phyloP scores from a whole-genome alignment of 1,139 yeast species.

The Pichia sp. region DNA sequence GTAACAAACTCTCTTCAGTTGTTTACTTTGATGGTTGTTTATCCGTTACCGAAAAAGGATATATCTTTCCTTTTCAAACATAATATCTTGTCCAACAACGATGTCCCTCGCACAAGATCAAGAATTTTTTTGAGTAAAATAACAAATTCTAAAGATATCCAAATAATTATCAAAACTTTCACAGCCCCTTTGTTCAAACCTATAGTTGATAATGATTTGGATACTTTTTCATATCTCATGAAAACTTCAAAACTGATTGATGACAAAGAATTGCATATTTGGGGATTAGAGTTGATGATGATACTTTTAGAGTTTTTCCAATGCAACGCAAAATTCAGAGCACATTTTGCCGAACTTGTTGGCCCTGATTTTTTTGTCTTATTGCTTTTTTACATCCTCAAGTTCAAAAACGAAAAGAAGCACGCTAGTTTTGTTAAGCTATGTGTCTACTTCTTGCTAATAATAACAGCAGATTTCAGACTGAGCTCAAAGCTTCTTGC shows the following conservation, averaged over 20 bases:
- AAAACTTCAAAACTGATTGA: constrained; percentile 26
- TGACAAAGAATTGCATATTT: constrained; percentile 39
- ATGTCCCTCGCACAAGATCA: constrained; percentile 41
- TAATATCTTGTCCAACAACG: constrained; percentile 29
- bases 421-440: constrained; percentile 52
- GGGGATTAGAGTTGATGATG: constrained; percentile 55
- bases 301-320: constrained; percentile 75
- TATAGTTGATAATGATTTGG: constrained; percentile 18
- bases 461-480: constrained; percentile 50
- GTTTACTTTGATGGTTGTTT: constrained; percentile 56
- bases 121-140: constrained; percentile 51
- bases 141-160: constrained; percentile 50
- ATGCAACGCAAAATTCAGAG: constrained; percentile 56
- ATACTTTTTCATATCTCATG: constrained; percentile 26
- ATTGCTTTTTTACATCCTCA: constrained; percentile 54
- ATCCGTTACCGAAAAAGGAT: constrained; percentile 57
- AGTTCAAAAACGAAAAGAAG: constrained; percentile 40
- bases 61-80: constrained; percentile 40
- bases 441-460: constrained; percentile 56
- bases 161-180: constrained; percentile 44
- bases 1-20: constrained; percentile 60
- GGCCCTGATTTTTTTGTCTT: constrained; percentile 53
- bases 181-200: constrained; percentile 47
- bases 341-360: constrained; percentile 42
- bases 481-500: constrained; percentile 40